These are phyloP conservation scores for Mortierella sp. DNA, from an alignment of 371 early-diverging fungal species.

Conservation along the genomic window DNA sequence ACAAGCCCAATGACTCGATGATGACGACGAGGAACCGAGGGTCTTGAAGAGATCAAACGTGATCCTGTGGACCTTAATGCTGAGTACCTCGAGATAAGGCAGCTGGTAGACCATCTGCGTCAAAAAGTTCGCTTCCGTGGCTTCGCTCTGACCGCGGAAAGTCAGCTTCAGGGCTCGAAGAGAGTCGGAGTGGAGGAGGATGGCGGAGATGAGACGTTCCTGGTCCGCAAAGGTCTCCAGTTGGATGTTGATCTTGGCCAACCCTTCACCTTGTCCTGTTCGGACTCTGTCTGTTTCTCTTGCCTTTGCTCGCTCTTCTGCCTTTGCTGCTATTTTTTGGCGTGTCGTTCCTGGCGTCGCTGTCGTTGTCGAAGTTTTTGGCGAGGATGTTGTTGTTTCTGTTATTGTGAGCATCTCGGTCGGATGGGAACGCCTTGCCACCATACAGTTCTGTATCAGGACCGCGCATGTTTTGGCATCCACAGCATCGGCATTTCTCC, in stretches of 20 bases:
- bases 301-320: no score
- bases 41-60: background rate
- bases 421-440: background rate
- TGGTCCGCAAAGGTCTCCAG: background rate
- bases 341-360: no score
- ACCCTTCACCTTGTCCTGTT: background rate
- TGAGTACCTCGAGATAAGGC: background rate
- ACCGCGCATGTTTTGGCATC: background rate
- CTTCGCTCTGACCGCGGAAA: background rate
- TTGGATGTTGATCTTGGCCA: background rate
- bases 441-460: background rate
- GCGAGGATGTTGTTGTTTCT: background rate
- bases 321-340: no score
- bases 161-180: background rate
- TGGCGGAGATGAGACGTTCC: background rate
- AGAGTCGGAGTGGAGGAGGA: background rate
- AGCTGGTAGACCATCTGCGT: background rate
- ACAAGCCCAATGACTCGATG: background rate
- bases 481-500: background rate
- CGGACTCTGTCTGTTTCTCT: no score
- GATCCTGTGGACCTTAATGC: background rate
- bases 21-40: background rate
- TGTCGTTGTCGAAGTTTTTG: background rate
- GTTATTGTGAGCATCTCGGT: no score
- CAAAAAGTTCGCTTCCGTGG: background rate